Base-by-base conservation (phyloP, 352 stramenopile species). In the Saprolegnia diclina region DNA sequence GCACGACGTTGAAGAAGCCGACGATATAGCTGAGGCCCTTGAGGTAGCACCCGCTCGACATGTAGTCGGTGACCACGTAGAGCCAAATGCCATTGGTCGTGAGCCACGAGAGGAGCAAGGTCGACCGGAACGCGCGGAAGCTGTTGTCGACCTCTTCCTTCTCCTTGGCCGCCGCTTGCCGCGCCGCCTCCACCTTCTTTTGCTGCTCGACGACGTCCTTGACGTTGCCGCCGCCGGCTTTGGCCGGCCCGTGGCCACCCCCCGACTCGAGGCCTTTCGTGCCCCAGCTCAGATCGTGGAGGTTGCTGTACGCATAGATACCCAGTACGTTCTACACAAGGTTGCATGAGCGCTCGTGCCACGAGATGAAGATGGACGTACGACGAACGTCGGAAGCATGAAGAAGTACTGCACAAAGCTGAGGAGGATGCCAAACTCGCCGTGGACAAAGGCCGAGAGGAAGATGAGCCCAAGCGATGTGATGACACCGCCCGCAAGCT, bases 81-180 rank as follows among this genome's bases (percentile, higher is more conserved):
- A 82, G 64, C 74, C 76, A 85, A 5, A 78, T 55, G 18, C 68
- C 77, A 61, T 85, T 85, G 14, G 78, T 76, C 22, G 79, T 74
- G 52, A 86, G 77, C 79, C 79, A 85, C 26, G 78, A 79, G 22
- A 85, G 66, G 52, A 85, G 74, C 35, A 85, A 57, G 3, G 72
- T 74, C 22, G 79, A 83, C 16, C 75, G 73, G 61, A 85, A 85
- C 0, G 77, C 75, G 1, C 72, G 71, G 57, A 83, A 80, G 32
- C 76, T 81, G 73, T 82, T 82, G 73, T 81, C 76, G 29, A 82
- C 75, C 37, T 85, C 75, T 55, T 85, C 75, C 42, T 83, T 80
- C 63, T 82, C 78, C 2, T 59, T 53, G 13, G 71, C 65, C 2
- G 57, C 71, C 0, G 68, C 69, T 42, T 82, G 76, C 32, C 79